Percentiles rank a stretch among this genome's conserved stretches.
Evolutionary conservation across 31 red algal genomes (phyloP).

Genomic region (Endocladia muricata): DNA sequence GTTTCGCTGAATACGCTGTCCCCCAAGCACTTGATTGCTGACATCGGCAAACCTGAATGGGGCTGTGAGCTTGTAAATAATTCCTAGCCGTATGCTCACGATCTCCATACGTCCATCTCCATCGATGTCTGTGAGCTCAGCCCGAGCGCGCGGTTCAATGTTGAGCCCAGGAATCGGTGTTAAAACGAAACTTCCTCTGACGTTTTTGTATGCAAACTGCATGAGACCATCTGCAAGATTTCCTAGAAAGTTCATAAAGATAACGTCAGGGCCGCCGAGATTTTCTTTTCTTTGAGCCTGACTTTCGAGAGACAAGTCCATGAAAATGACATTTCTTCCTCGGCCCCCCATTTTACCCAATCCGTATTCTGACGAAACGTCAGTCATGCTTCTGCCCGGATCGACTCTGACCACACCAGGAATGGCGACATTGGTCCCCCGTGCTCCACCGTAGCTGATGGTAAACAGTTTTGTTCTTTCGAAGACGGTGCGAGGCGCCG

Average conservation of each 20-base stretch:
- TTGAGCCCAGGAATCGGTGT: background rate
- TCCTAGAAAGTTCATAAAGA: slow-evolving; percentile 1
- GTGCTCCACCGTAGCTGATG: slow-evolving; percentile 10
- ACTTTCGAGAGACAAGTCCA: background rate
- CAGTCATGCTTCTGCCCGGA: background rate
- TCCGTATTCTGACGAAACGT: background rate
- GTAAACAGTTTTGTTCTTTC: slow-evolving; percentile 6
- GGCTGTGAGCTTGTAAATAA: background rate
- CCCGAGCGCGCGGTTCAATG: background rate
- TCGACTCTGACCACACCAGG: slow-evolving; percentile 22
- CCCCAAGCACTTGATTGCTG: background rate
- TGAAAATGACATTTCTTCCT: background rate
- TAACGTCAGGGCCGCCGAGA: background rate
- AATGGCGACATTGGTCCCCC: background rate
- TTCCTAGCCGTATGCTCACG: background rate
- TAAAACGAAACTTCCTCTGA: background rate
- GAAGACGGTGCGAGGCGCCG: background rate
- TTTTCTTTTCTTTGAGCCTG: background rate
- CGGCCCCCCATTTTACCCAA: background rate
- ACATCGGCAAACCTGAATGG: background rate
- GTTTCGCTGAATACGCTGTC: background rate
- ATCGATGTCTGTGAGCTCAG: slow-evolving; percentile 14
- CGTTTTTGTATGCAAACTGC: slow-evolving; percentile 14
- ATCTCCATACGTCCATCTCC: slow-evolving; percentile 7
- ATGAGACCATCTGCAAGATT: background rate